Evolutionary conservation across 2,329 filamentous ascomycete genomes (phyloP).

Genomic region (Aspergillus ibericus): DNA sequence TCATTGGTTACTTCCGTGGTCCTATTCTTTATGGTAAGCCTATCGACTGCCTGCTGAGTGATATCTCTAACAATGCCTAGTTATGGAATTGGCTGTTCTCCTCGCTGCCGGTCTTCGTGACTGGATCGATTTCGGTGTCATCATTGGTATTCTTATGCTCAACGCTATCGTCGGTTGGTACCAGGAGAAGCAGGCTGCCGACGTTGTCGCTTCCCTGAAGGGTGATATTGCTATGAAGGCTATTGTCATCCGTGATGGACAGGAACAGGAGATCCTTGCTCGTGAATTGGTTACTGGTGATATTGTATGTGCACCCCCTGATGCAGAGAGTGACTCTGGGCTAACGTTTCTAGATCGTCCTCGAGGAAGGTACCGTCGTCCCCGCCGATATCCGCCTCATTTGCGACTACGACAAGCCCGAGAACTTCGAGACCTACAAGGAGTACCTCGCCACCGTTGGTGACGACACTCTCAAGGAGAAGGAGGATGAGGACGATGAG

Average conservation of each 20-base stretch:
- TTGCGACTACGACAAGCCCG: slow-evolving; percentile 68
- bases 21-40: slow-evolving; percentile 73
- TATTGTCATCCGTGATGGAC: slow-evolving; percentile 65
- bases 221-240: slow-evolving; percentile 78
- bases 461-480: slow-evolving; percentile 60
- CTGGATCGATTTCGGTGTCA: slow-evolving; percentile 77
- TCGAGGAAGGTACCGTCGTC: slow-evolving; percentile 71
- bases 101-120: slow-evolving; percentile 72
- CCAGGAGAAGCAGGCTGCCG: slow-evolving; percentile 77
- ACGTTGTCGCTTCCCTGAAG: slow-evolving; percentile 72
- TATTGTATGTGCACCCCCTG: slow-evolving; percentile 55
- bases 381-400: slow-evolving; percentile 71
- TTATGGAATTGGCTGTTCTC: slow-evolving; percentile 75
- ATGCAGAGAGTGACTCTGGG: no score
- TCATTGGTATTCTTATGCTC: slow-evolving; percentile 71
- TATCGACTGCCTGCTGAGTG: not conserved
- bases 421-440: slow-evolving; percentile 67
- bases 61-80: slow-evolving; percentile 17
- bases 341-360: slow-evolving; percentile 52
- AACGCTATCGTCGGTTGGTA: slow-evolving; percentile 79
- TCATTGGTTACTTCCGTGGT: slow-evolving; percentile 72
- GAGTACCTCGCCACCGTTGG: slow-evolving; percentile 63
- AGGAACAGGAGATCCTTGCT: slow-evolving; percentile 66
- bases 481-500: slow-evolving; percentile 58
- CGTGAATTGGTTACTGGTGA: slow-evolving; percentile 75